A percentile compares a stretch with the other conserved stretches of the same genome.
phyloP scores from a whole-genome alignment of 139 green algal genomes.

The Chlamydomonas incerta region DNA sequence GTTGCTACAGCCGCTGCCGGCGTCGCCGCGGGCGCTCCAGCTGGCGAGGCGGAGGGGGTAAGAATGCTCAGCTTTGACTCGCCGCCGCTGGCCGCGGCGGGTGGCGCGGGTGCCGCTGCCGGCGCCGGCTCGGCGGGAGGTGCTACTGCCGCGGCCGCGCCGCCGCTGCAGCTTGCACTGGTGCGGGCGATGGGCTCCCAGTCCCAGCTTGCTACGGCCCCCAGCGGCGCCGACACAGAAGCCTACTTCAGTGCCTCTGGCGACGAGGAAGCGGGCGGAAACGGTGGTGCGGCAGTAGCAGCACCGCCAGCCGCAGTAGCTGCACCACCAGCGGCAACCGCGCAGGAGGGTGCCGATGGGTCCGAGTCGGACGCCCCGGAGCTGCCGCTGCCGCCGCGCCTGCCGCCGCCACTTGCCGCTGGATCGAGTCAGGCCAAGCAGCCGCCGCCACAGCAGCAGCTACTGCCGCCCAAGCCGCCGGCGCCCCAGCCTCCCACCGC shows the following conservation, averaged over 20 bases:
- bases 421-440: no score
- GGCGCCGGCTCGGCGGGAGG: background rate
- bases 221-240: slow-evolving; percentile 20
- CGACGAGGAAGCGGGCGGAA: background rate
- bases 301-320: slow-evolving; percentile 10
- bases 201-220: background rate
- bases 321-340: background rate
- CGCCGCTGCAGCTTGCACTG: background rate
- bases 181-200: background rate
- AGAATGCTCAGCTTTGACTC: background rate
- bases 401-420: no score
- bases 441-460: no score
- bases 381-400: no score
- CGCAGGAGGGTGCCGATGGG: no score
- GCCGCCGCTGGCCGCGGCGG: background rate
- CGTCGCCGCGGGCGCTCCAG: no score
- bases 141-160: background rate
- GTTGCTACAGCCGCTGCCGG: no score
- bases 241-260: background rate
- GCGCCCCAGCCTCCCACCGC: no score
- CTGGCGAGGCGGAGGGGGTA: background rate
- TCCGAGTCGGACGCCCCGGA: no score
- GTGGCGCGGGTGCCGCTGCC: background rate
- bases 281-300: background rate
- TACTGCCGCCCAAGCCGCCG: no score